Conservation (phyloP, 2,329 filamentous ascomycete genomes). For the Colletotrichum sp. region DNA sequence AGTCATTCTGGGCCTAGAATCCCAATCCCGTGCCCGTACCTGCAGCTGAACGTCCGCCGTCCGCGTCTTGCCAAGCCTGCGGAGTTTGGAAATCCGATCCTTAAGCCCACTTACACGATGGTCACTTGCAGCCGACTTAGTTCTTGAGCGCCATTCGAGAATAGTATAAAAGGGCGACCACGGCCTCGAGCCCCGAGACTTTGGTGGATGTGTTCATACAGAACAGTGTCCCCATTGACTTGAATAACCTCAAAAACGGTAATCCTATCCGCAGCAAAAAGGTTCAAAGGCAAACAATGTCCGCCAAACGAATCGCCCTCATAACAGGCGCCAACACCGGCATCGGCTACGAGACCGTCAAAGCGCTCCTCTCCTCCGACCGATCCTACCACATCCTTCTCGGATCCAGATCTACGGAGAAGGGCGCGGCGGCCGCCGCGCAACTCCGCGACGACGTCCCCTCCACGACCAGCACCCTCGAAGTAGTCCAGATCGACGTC, state of each 20-base stretch:
- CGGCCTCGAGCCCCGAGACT: accelerated
- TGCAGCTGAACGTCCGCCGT: not conserved
- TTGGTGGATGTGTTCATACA: not conserved
- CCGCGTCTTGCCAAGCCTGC: not conserved
- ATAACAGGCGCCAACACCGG: conserved; percentile 68
- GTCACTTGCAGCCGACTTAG: not conserved
- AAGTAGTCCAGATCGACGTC: conserved; percentile 57
- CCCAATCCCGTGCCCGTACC: not conserved
- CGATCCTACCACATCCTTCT: conserved; percentile 59
- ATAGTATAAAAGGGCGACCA: not conserved
- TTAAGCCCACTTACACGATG: not conserved
- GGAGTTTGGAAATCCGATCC: not conserved
- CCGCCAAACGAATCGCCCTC: conserved; percentile 43
- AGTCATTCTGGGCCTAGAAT: not conserved
- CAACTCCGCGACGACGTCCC: conserved; percentile 44
- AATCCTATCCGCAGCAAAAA: too few relatives aligned
- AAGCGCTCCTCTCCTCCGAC: conserved; percentile 52
- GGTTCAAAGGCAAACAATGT: not conserved
- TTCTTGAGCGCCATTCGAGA: accelerated
- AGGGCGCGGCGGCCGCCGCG: conserved; percentile 52
- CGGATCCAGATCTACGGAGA: conserved; percentile 54
- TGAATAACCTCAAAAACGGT: too few relatives aligned
- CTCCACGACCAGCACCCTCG: conserved; percentile 43
- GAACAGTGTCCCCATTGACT: not conserved
- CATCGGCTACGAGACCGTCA: conserved; percentile 64